phyloP scores from a whole-genome alignment of 805 yeast species.

The Aciculoconidium aculeatum region DNA sequence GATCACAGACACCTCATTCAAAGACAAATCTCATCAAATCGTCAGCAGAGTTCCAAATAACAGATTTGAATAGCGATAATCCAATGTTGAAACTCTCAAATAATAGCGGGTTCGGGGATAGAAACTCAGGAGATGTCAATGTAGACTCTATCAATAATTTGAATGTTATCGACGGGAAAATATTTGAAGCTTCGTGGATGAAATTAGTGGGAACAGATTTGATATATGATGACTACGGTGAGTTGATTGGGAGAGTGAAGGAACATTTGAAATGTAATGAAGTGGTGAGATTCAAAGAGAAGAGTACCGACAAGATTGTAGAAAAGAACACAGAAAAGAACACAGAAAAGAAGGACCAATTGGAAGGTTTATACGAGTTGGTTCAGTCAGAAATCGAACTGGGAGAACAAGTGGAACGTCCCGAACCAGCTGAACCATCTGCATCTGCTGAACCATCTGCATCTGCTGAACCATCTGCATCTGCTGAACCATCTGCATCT shows the following conservation, averaged over 20 bases:
- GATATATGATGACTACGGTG: conserved; percentile 39
- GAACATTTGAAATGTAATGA: conserved; percentile 33
- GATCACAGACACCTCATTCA: conserved; percentile 10
- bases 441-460: too few species aligned
- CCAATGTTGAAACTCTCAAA: conserved; percentile 35
- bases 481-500: too few species aligned
- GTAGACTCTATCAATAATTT: conserved; percentile 21
- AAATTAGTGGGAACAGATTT: conserved; percentile 71
- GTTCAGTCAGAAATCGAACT: too few species aligned
- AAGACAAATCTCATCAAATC: conserved; percentile 30
- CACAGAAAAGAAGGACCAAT: conserved; percentile 12
- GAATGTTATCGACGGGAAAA: conserved; percentile 35
- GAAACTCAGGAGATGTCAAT: conserved; percentile 2
- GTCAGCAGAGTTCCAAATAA: conserved; percentile 35
- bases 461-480: too few species aligned
- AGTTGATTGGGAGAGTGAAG: conserved; percentile 31
- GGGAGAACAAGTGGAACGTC: too few species aligned
- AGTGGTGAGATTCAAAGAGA: conserved; percentile 17
- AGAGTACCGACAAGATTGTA: conserved; percentile 11
- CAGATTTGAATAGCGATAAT: conserved; percentile 24
- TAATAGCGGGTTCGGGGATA: conserved; percentile 11
- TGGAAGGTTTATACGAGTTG: too few species aligned
- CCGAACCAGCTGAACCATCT: too few species aligned
- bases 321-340: conserved; percentile 13
- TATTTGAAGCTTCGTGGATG: conserved; percentile 75